Percentiles rank a stretch among this genome's conserved stretches.
Evolutionary conservation across 768 basidiomycete genomes (phyloP).

Genomic region (Pisolithus sp.): DNA sequence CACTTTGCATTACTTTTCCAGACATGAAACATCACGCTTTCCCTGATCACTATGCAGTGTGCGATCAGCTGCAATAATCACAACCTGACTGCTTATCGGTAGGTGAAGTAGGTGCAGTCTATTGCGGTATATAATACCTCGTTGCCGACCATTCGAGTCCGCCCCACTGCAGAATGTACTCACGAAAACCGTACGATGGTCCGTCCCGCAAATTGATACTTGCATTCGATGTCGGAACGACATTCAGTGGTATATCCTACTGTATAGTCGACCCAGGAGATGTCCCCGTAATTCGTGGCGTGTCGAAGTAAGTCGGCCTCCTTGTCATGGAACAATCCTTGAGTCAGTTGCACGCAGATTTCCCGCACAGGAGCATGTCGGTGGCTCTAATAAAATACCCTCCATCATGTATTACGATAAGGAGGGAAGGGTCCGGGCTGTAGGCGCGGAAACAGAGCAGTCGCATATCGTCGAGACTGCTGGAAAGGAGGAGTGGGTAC

Average conservation of each 20-base stretch:
- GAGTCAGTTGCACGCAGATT: conserved; percentile 26
- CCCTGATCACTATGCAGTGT: too few species aligned
- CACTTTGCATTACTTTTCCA: too few species aligned
- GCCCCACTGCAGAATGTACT: conserved; percentile 13
- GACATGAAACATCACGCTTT: too few species aligned
- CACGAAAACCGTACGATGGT: conserved; percentile 35
- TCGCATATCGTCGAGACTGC: conserved; percentile 34
- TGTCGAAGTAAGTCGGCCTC: conserved; percentile 14
- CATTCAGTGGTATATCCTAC: conserved; percentile 45
- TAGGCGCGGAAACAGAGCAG: conserved; percentile 39
- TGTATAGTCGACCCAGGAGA: conserved; percentile 27
- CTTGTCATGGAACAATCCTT: too few species aligned
- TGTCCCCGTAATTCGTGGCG: conserved; percentile 14
- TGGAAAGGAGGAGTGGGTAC: conserved; percentile 30
- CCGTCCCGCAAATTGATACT: conserved; percentile 36
- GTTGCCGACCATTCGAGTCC: too few species aligned
- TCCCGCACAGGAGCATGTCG: conserved; percentile 40
- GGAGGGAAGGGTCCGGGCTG: conserved; percentile 33
- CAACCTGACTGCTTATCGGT: too few species aligned
- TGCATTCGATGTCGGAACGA: conserved; percentile 49
- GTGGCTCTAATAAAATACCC: conserved; percentile 46
- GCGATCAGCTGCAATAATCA: too few species aligned
- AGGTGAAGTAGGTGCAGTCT: too few species aligned
- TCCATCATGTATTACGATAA: conserved; percentile 43
- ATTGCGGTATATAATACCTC: too few species aligned